Conservation (phyloP, 176 grass and related monocot genomes). For the Carex littledalei region DNA sequence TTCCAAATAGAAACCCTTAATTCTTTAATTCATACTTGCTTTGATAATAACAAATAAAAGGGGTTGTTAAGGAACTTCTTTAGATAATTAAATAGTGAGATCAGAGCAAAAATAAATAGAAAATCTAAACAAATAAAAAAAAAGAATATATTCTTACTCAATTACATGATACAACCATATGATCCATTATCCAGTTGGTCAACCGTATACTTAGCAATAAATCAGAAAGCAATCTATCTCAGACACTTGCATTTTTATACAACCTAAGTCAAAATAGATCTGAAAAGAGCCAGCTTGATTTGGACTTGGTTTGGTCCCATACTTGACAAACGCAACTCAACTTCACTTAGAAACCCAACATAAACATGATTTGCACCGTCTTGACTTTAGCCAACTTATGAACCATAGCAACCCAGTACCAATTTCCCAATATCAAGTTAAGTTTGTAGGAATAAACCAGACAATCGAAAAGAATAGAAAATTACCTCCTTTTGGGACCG, state of each 20-base stretch:
- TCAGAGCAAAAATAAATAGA: not conserved
- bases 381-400: not conserved
- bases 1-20: not conserved
- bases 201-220: not conserved
- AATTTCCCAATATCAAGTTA: not conserved
- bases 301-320: not conserved
- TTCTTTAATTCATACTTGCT: not conserved
- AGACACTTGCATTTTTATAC: not conserved
- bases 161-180: not conserved
- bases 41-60: not conserved
- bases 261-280: not conserved
- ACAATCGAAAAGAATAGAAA: not conserved
- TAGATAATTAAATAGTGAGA: not conserved
- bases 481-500: conserved; percentile 78
- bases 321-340: not conserved
- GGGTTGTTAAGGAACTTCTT: not conserved
- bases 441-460: not conserved
- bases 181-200: not conserved
- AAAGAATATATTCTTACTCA: not conserved
- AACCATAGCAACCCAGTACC: not conserved
- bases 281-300: not conserved
- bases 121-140: not conserved
- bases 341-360: not conserved
- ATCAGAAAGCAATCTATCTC: not conserved
- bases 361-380: not conserved